Percentiles rank a stretch among this genome's conserved stretches.
These are phyloP conservation scores for Eucalyptus curtisii DNA, from an alignment of 345 rosid genomes.

Conservation along the genomic window DNA sequence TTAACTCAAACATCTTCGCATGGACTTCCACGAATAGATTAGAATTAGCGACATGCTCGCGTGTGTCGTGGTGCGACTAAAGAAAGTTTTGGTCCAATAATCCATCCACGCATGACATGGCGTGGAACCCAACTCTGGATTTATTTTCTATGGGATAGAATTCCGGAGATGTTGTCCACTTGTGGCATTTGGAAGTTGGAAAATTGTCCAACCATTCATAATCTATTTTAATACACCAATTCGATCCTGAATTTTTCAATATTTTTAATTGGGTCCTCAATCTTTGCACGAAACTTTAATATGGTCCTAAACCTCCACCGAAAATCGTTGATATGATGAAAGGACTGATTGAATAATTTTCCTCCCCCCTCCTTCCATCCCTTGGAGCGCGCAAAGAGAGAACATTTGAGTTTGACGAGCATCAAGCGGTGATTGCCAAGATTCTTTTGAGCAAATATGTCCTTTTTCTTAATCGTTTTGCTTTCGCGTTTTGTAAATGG, in stretches of 20 bases:
- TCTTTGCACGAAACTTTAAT: accelerated
- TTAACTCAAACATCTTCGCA: not conserved
- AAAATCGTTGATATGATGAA: not conserved
- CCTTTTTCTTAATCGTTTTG: not conserved
- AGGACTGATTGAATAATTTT: not conserved
- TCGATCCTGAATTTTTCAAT: accelerated
- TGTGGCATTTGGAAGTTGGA: not conserved
- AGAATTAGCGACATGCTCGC: not conserved
- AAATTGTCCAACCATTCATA: not conserved
- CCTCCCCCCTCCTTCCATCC: not conserved
- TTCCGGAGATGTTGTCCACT: not conserved
- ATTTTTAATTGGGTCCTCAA: not conserved
- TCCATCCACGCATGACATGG: not conserved
- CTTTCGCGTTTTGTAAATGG: not conserved
- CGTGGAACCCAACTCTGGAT: not conserved
- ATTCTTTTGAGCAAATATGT: not conserved
- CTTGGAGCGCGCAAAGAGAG: not conserved
- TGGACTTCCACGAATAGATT: not conserved
- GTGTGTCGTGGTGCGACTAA: not conserved
- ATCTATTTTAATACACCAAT: not conserved
- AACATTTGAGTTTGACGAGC: not conserved
- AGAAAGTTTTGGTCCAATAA: not conserved
- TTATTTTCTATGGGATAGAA: not conserved
- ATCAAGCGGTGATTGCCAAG: not conserved
- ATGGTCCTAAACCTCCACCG: not conserved